Conservation (phyloP, 495 filamentous ascomycete species). For the Penicillium roqueforti region DNA sequence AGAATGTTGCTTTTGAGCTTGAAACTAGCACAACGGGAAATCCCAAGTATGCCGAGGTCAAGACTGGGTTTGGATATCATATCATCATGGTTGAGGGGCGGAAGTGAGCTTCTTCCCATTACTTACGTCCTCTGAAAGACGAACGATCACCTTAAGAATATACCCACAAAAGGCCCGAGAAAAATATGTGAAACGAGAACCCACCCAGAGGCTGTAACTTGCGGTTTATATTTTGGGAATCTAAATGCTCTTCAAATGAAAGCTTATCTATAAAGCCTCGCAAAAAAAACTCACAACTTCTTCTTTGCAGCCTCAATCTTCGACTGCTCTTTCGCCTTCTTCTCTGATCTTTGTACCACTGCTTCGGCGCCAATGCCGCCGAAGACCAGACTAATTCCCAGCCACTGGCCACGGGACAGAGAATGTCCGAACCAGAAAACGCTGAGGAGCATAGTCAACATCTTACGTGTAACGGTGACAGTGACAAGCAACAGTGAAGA, state of each 20-base stretch:
- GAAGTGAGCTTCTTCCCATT: conserved; percentile 40
- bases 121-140: background rate
- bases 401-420: conserved; percentile 79
- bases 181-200: background rate
- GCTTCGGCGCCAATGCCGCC: conserved; percentile 92
- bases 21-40: conserved; percentile 70
- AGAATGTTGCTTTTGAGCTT: conserved; percentile 75
- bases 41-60: conserved; percentile 74
- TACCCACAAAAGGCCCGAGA: background rate
- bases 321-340: conserved; percentile 71
- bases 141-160: background rate
- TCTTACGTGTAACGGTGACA: conserved; percentile 95
- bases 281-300: conserved; percentile 21
- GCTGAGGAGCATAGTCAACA: conserved; percentile 97
- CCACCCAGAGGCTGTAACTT: background rate
- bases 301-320: conserved; percentile 52
- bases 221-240: background rate
- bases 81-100: conserved; percentile 83
- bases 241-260: background rate
- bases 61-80: conserved; percentile 87
- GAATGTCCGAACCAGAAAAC: conserved; percentile 92
- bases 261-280: conserved; percentile 10
- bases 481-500: conserved; percentile 89
- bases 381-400: conserved; percentile 90
- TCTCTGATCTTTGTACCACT: conserved; percentile 74